These are phyloP conservation scores for Metschnikowia reukaufii DNA, from an alignment of 805 yeast species.

Conservation along the genomic window DNA sequence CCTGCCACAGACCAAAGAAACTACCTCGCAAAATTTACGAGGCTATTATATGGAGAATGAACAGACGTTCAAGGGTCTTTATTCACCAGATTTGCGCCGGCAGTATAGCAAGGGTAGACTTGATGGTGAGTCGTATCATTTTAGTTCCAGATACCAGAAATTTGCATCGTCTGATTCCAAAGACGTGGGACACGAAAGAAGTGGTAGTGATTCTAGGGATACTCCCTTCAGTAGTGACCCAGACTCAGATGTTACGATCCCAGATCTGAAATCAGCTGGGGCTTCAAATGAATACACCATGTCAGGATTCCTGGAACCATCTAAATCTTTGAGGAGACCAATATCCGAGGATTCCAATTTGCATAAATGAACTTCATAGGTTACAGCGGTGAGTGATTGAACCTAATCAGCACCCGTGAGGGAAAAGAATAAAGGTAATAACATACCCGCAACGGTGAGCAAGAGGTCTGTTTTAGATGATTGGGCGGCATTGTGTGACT, in stretches of 20 bases:
- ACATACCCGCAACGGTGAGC: constrained; percentile 14
- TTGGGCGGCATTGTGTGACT: background rate
- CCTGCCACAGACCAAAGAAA: constrained; percentile 17
- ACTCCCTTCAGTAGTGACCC: constrained; percentile 12
- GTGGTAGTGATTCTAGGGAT: constrained; percentile 6
- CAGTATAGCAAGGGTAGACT: constrained; percentile 10
- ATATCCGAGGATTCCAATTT: background rate
- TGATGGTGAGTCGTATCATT: constrained; percentile 8
- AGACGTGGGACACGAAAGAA: constrained; percentile 1
- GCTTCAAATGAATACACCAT: background rate
- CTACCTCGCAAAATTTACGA: constrained; percentile 20
- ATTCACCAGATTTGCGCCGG: constrained; percentile 26
- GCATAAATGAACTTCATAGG: background rate
- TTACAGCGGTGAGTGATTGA: background rate
- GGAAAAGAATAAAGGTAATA: constrained; percentile 17
- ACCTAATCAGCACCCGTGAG: constrained; percentile 13
- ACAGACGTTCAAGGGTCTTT: constrained; percentile 21
- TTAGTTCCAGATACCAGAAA: constrained; percentile 6
- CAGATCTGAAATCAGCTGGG: constrained; percentile 10
- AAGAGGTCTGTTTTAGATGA: background rate
- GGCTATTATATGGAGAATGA: constrained; percentile 16
- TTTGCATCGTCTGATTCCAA: background rate
- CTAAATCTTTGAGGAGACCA: background rate
- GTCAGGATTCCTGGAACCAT: background rate
- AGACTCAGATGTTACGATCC: constrained; percentile 9